These are phyloP conservation scores for Chlamydomonas urium DNA, from an alignment of 139 green algal genomes.

Conservation along the genomic window DNA sequence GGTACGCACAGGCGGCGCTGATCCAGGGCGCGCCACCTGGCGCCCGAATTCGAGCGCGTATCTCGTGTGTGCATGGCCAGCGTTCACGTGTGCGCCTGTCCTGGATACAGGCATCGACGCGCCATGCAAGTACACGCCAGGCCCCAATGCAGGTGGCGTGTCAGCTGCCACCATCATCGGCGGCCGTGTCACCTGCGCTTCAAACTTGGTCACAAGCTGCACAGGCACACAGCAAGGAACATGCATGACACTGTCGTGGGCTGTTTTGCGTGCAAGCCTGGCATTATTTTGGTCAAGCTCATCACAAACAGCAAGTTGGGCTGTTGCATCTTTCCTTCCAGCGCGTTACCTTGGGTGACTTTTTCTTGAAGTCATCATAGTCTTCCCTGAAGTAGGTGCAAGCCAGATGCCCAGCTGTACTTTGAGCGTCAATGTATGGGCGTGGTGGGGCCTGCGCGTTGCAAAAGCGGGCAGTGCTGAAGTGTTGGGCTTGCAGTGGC, in stretches of 20 bases:
- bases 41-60: constrained; percentile 7
- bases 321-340: too few species aligned
- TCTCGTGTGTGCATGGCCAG: not conserved
- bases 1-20: not conserved
- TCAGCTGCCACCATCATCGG: not conserved
- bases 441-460: too few species aligned
- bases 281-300: too few species aligned
- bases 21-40: not conserved
- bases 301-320: too few species aligned
- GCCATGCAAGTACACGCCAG: not conserved
- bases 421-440: too few species aligned
- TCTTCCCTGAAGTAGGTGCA: constrained; percentile 5
- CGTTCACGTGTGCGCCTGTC: constrained; percentile 7
- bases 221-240: not conserved
- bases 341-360: constrained; percentile 15
- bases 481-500: too few species aligned
- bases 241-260: constrained; percentile 3
- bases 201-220: constrained; percentile 10
- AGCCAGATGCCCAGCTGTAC: constrained; percentile 1
- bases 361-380: not conserved
- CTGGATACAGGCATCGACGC: not conserved
- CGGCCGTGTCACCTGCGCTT: not conserved
- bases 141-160: constrained; percentile 3
- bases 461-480: too few species aligned
- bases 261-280: too few species aligned